Evolutionary conservation across 2,329 filamentous ascomycete genomes (phyloP).

Genomic region (Scedosporium minutisporum): DNA sequence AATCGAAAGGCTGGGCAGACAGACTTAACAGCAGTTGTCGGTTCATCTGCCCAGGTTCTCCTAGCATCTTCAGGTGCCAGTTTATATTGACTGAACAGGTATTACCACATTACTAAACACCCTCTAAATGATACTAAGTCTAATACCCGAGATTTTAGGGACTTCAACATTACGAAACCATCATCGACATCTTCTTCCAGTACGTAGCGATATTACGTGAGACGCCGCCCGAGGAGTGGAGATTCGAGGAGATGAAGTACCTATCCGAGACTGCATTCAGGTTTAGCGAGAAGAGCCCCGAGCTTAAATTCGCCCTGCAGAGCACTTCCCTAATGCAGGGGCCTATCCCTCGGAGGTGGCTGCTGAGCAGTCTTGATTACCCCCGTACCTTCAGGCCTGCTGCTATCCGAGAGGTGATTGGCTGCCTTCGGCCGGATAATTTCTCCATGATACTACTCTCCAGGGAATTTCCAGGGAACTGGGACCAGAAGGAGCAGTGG

Average conservation of each 20-base stretch:
- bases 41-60: conserved; percentile 64
- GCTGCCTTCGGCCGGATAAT: conserved; percentile 74
- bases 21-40: conserved; percentile 68
- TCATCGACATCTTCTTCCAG: conserved; percentile 77
- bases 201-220: conserved; percentile 83
- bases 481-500: conserved; percentile 89
- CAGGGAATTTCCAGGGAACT: conserved; percentile 72
- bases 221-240: conserved; percentile 76
- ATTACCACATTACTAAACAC: too few species aligned
- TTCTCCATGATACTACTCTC: conserved; percentile 78
- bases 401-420: conserved; percentile 65
- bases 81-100: conserved; percentile 77
- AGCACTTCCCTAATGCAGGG: conserved; percentile 87
- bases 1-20: conserved; percentile 83
- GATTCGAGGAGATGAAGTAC: conserved; percentile 83
- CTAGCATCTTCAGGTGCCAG: conserved; percentile 69
- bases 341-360: conserved; percentile 73
- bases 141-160: conserved; percentile 29
- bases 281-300: conserved; percentile 86
- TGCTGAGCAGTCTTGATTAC: conserved; percentile 70
- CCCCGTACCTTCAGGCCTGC: conserved; percentile 71
- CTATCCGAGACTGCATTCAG: conserved; percentile 91
- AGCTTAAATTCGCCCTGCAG: conserved; percentile 79
- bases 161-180: conserved; percentile 69
- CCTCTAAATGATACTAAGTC: too few species aligned